Evolutionary conservation across 345 rosid species (phyloP), one percentile per base, ranked within the genome.

Genomic region (Gossypium stocksii): DNA sequence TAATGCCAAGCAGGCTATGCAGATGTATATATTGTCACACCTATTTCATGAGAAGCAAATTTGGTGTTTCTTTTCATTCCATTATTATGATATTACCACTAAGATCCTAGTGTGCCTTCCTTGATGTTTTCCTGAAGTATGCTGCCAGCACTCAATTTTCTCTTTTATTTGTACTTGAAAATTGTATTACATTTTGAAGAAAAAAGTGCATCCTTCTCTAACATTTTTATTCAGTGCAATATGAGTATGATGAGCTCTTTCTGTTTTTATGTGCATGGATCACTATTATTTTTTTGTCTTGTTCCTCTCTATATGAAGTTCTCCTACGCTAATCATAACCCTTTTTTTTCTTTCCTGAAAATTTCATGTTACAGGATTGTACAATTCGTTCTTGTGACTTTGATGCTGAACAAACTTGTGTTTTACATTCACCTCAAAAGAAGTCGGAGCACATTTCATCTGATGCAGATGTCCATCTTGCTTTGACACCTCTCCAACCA

Each of bases 351-450:
- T 54, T n/a, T 56, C 19, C 53, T 23, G 1, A 38, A 67, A 41
- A 51, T 71, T 66, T 76, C 25, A 23, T 74, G n/a, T 49, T 79
- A 73, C 82, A 93, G 99, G 99, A 95, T 82, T 93, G 99, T 82
- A 93, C 98, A 17, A 90, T 93, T 79, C 84, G 97, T 78, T 90
- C 96, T 2, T 95, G 98, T 84, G 97, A 95, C 81, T 90, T 95
- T 76, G 97, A 95, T 75, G 81, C 89, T 71, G 98, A 93, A 84
- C 97, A 91, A 80, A 95, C 92, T 69, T 95, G 89, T 77, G 98
- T 95, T 6, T 75, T 95, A 84, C 99, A 95, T 78, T 95, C 99
- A 45, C 97, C 98, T 52, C 97, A 95, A 81, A 95, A 88, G 85
- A 93, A 83, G 82, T 84, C 74, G 71, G 99, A 95, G 67, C 90